Percentiles rank a stretch among this genome's conserved stretches.
phyloP scores from a whole-genome alignment of 805 yeast species.

The Vanderwaltozyma yarrowii region DNA sequence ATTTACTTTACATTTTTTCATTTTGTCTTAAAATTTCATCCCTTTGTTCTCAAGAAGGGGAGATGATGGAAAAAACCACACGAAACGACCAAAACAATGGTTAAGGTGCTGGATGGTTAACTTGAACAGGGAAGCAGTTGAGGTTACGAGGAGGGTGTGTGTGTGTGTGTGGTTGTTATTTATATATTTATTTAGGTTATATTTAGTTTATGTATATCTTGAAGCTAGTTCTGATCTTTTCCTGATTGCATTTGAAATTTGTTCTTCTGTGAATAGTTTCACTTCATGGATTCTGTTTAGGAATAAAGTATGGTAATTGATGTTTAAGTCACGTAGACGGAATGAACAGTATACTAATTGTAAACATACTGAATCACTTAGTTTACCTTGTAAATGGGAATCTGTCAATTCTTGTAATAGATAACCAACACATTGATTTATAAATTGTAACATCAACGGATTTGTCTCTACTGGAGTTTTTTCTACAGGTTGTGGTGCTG shows the following conservation, averaged over 20 bases:
- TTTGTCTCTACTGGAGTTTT: constrained; percentile 6
- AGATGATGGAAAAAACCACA: too few species aligned
- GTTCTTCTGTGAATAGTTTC: constrained; percentile 14
- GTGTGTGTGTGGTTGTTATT: too few species aligned
- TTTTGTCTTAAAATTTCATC: too few species aligned
- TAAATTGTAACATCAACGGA: constrained; percentile 28
- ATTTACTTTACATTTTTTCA: too few species aligned
- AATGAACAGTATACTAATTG: constrained; percentile 87
- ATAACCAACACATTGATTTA: constrained; percentile 25
- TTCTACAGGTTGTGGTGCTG: neutral
- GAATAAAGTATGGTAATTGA: constrained; percentile 25
- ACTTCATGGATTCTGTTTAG: constrained; percentile 21
- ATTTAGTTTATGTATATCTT: constrained; percentile 10
- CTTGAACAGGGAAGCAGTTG: too few species aligned
- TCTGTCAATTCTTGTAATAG: constrained; percentile 20
- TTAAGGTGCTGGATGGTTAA: too few species aligned
- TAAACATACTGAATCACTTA: constrained; percentile 58
- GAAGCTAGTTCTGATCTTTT: constrained; percentile 27
- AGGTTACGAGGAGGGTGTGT: too few species aligned
- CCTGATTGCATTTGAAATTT: constrained; percentile 18
- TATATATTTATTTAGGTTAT: neutral
- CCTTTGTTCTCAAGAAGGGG: too few species aligned
- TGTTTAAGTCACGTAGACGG: constrained; percentile 44
- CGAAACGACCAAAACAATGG: too few species aligned
- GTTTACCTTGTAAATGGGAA: constrained; percentile 28